Evolutionary conservation across 768 basidiomycete genomes (phyloP).

Genomic region (Psilocybe azurescens): DNA sequence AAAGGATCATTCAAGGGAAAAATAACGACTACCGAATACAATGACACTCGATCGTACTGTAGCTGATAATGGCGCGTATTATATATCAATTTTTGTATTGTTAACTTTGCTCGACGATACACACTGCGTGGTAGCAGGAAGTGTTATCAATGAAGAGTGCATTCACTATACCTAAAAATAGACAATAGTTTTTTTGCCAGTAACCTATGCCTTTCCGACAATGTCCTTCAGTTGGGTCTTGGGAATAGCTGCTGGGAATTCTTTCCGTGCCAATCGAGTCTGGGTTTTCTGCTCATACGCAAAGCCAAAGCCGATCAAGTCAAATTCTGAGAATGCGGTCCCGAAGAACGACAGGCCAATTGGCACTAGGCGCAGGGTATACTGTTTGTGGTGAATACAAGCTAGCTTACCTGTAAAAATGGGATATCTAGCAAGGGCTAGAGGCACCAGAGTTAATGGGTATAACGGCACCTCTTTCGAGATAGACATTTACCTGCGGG

Average conservation of each 20-base stretch:
- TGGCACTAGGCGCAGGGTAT: conserved; percentile 57
- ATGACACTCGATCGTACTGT: too few relatives aligned
- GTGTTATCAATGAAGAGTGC: too few relatives aligned
- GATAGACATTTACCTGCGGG: conserved; percentile 38
- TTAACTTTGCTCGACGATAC: too few relatives aligned
- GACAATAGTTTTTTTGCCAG: too few relatives aligned
- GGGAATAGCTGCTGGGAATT: conserved; percentile 58
- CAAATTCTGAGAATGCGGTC: conserved; percentile 62
- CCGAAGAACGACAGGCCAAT: conserved; percentile 68
- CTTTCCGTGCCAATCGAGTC: conserved; percentile 50
- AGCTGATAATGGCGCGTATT: too few relatives aligned
- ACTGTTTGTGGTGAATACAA: conserved; percentile 32
- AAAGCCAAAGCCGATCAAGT: conserved; percentile 60
- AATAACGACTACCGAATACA: too few relatives aligned
- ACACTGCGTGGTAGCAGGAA: too few relatives aligned
- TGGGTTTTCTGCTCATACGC: conserved; percentile 71
- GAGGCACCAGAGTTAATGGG: not conserved
- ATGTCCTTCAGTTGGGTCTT: conserved; percentile 51
- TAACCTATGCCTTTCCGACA: conserved; percentile 25
- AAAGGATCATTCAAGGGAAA: not conserved
- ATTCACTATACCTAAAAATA: too few relatives aligned
- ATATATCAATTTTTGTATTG: too few relatives aligned
- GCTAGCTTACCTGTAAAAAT: conserved; percentile 59
- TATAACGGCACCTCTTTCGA: not conserved
- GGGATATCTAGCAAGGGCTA: conserved; percentile 69